Base-by-base conservation (phyloP, 2,329 filamentous ascomycete genomes). In the Epichloe gansuensis region DNA sequence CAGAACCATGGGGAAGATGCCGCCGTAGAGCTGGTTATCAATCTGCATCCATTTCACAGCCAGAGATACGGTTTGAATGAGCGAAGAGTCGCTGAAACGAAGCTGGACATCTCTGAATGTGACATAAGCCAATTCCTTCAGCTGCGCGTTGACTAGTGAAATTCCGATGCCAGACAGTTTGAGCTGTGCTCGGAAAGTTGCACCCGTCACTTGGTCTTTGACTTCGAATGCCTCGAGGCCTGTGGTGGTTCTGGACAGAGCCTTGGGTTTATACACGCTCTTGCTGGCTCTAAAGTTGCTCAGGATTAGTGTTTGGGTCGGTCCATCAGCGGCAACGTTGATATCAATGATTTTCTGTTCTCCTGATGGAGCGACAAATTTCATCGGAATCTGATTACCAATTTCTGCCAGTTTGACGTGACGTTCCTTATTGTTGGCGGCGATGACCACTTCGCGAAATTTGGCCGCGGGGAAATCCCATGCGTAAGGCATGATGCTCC, bases 401-500 rank as follows among this genome's bases (percentile, higher is more conserved):
- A 98, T 98, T 65, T 98, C 93, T 2, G 91, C 88, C 58, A 98
- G 77, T 66, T 94, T 96, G 64, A 98, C 85, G 63, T 96, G 89
- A 34, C 93, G 78, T 64, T 96, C 89, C 54, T 66, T 71, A 49
- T 63, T 61, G 23, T 64, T 64, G 0, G 65, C 57, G 31, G 66
- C 59, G 63, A 98, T 81, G 48, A 97, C 82, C 40, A 98, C 80
- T 65, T 96, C 93, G 62, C 93, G 95, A 70, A 88, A 85, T 70
- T 95, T 96, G n/a, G 89, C 90, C 1, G 93, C 91, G 1, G 93
- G 94, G 69, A 95, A 98, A 64, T 98, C 94, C 93, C 93, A 98
- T 2, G 93, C 91, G 63, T 98, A 98, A 0, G 94, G 93, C 93
- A 98, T 98, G 67, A 98, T 96, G 67, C 91, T 97, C 54, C 93